phyloP scores from a whole-genome alignment of 305 asterid genomes.

The Fraxinus latifolia region DNA sequence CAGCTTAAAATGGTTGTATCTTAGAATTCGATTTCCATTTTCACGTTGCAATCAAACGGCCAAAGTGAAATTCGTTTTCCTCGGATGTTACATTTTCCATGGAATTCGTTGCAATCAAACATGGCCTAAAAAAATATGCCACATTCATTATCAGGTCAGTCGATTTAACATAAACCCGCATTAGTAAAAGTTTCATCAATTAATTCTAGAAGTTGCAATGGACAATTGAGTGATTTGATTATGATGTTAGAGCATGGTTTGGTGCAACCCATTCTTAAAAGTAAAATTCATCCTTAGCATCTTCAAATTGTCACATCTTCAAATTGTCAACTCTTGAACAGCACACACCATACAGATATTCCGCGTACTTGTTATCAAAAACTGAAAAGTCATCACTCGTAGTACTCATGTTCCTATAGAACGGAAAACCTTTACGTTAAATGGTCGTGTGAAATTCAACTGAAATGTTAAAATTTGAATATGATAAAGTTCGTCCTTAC shows the following conservation, averaged over 20 bases:
- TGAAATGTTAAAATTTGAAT: background rate
- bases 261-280: background rate
- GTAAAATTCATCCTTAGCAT: background rate
- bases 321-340: conserved; percentile 3
- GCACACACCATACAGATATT: background rate
- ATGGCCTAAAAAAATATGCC: too few species aligned
- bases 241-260: background rate
- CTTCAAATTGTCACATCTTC: background rate
- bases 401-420: background rate
- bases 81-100: too few species aligned
- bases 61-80: too few species aligned
- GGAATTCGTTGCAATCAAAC: too few species aligned
- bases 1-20: too few species aligned
- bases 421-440: background rate
- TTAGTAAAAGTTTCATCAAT: background rate
- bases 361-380: background rate
- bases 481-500: background rate
- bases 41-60: too few species aligned
- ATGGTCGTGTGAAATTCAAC: background rate
- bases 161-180: background rate
- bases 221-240: background rate
- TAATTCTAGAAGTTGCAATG: background rate
- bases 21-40: too few species aligned
- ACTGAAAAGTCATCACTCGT: background rate
- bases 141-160: background rate